Percentiles rank a stretch among this genome's conserved stretches.
phyloP scores from a whole-genome alignment of 208 protist genomes.

The Crithidia bombi region DNA sequence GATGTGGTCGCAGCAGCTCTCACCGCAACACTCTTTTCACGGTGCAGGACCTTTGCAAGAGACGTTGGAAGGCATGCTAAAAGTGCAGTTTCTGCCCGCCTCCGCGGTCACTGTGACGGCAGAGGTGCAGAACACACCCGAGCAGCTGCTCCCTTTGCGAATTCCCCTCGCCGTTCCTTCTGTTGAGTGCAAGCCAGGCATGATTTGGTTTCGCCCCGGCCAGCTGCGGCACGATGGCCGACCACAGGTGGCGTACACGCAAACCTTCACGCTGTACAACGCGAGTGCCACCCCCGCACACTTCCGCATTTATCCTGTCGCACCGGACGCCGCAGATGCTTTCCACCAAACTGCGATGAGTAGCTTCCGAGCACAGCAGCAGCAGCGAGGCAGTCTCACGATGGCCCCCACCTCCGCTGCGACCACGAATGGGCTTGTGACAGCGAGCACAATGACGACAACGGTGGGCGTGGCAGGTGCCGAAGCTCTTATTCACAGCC shows the following conservation, averaged over 20 bases:
- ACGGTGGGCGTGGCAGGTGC: conserved; percentile 19
- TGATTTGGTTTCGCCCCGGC: conserved; percentile 83
- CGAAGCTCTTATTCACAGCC: conserved; percentile 6
- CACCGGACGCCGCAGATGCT: conserved; percentile 9
- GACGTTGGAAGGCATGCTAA: conserved; percentile 25
- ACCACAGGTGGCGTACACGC: conserved; percentile 64
- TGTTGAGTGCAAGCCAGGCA: conserved; percentile 50
- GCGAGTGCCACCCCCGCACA: conserved; percentile 39
- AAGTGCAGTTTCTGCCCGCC: conserved; percentile 34
- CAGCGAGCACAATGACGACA: conserved; percentile 25
- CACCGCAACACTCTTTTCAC: not conserved
- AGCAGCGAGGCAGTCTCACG: conserved; percentile 1
- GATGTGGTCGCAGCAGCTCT: conserved; percentile 20
- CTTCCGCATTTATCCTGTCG: conserved; percentile 47
- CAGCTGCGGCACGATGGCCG: conserved; percentile 80
- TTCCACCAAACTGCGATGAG: conserved; percentile 4
- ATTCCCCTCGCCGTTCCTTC: conserved; percentile 53
- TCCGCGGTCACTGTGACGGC: not conserved
- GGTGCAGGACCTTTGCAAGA: not conserved
- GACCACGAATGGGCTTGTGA: not conserved
- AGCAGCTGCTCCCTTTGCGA: conserved; percentile 52
- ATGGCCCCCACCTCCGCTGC: conserved; percentile 2
- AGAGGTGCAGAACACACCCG: not conserved
- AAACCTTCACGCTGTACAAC: conserved; percentile 68
- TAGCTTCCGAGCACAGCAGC: conserved; percentile 29